Evolutionary conservation across 169 alveolate species (phyloP).

Genomic region (Theileria luwenshuni): DNA sequence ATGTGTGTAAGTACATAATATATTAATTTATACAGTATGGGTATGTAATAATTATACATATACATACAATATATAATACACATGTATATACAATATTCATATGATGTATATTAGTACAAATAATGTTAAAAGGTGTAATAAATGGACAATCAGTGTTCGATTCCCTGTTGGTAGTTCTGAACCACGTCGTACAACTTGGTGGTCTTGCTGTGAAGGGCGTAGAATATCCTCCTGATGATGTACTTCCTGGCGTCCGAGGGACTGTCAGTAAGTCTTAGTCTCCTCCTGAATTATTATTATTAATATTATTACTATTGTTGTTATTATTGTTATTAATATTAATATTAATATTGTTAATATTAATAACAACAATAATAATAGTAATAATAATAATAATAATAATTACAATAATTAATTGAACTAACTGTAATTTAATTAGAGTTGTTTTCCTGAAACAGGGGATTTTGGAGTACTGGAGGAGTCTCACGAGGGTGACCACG

Average conservation of each 20-base stretch:
- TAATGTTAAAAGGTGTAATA: too few relatives aligned
- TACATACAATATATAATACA: too few relatives aligned
- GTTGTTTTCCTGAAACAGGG: conserved; percentile 92
- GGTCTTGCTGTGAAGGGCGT: conserved; percentile 76
- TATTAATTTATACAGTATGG: neutral
- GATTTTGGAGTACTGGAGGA: conserved; percentile 89
- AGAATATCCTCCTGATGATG: conserved; percentile 70
- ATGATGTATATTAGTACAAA: neutral
- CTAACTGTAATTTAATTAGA: conserved; percentile 73
- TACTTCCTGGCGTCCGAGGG: conserved; percentile 75
- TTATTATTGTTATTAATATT: too few relatives aligned
- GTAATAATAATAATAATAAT: too few relatives aligned
- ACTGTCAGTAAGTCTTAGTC: conserved; percentile 70
- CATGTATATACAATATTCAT: conserved; percentile 2
- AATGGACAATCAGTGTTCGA: conserved; percentile 48
- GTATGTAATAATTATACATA: too few relatives aligned
- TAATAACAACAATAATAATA: too few relatives aligned
- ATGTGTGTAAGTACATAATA: too few relatives aligned
- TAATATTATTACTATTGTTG: neutral
- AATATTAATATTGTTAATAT: too few relatives aligned
- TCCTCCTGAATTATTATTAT: conserved; percentile 21
- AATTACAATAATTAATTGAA: too few relatives aligned
- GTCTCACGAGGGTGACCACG: conserved; percentile 42
- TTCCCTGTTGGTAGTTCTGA: conserved; percentile 84
- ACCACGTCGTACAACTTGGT: conserved; percentile 81